Evolutionary conservation across 1,284 basidiomycete species (phyloP), one percentile per base, ranked within the genome.

Genomic region (Hortiboletus rubellus): DNA sequence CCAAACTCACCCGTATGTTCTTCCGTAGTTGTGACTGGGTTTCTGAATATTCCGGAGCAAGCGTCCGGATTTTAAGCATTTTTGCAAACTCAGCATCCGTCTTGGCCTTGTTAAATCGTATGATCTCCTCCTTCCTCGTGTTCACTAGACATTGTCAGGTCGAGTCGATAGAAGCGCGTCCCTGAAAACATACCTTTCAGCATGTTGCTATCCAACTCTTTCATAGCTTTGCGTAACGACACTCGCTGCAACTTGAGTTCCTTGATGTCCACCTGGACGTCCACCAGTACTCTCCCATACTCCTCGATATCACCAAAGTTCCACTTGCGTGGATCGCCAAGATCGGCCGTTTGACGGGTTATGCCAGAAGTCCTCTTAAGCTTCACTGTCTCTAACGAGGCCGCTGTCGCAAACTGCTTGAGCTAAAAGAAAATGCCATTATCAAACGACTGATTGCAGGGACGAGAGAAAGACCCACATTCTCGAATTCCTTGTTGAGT

Each of bases 41-140:
- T 70, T 95, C 93, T n/a, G 86, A 76, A 66, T 92, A 87, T 66
- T 96, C 94, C 0, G 94, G 93, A 7, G 88, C 89, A n/a, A 96
- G 78, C n/a, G 87, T 86, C 51, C 92, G 80, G 1, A 86, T 77
- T 68, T 86, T 90, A 42, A 95, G 74, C 80, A 94, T 88, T 65
- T 86, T 90, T 14, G 88, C 83, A 70, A 93, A 92, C 44, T 89
- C 88, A 2, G 83, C 81, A 66, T 96, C 92, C 43, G 79, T 80
- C 57, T 84, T 85, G 0, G 91, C 92, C 60, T 83, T 85, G 50
- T 86, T 80, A 71, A 93, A 93, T 3, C 91, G 81, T 24, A 76
- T 75, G 31, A 91, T 85, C 64, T 93, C 91, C 67, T 92, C 90
- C 60, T 83, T 82, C 59, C 86, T 82, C 45, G 87, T 90, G 48